Evolutionary conservation across 768 basidiomycete species (phyloP), one percentile per base, ranked within the genome.

Genomic region (Mycena belliarum): DNA sequence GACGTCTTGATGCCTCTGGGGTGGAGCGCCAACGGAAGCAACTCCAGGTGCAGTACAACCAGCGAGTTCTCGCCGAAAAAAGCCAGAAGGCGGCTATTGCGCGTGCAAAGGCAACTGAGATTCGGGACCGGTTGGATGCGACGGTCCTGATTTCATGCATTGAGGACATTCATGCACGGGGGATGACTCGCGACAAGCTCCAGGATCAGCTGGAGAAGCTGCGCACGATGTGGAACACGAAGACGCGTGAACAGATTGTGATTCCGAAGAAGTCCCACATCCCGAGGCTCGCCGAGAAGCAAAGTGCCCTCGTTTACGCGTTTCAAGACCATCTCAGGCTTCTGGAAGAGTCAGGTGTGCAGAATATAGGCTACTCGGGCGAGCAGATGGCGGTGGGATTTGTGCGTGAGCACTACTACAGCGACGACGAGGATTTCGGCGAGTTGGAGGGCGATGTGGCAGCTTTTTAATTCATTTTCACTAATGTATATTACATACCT

Each of bases 131-230:
- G 37, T 46, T 57, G 23, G 43, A 57, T 18, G 50, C 37, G 1
- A 47, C 46, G 28, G 49, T 28, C 24, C 29, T 59, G 20, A 59
- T 59, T 38, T 52, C 43, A 15, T 25, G 21, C 2, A 45, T 48
- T 9, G 37, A 35, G 14, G 50, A 59, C 28, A 53, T 59, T 9
- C 24, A 48, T 15, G 9, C 5, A 11, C 24, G 21, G 15, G 46
- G 46, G 1, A 59, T 59, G 57, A 59, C 57, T 21, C 9, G 57
- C 20, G 44, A 45, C 15, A 32, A 37, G 15, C 45, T 59, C 6
- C 32, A 59, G 11, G 51, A 59, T 23, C 57, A 59, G 51, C 57
- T 58, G 0, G 50, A 58, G 23, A 52, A 51, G 16, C n/a, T 58
- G 16, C 50, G 57, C 11, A 15, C 41, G 8, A 3, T 45, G 15